phyloP scores from a whole-genome alignment of 768 basidiomycete species.

The Pleurotus eryngii region DNA sequence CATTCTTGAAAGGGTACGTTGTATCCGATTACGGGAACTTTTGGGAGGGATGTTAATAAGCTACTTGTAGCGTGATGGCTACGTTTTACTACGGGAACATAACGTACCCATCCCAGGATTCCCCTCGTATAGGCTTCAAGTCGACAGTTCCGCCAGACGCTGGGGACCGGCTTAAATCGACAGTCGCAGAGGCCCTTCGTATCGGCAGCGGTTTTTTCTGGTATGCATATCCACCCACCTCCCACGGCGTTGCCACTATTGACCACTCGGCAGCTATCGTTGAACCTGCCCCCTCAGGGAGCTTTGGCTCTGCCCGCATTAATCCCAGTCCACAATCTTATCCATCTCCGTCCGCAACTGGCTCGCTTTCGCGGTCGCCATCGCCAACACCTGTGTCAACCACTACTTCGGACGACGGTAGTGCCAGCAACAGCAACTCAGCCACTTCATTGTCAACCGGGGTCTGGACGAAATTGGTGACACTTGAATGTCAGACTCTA shows the following conservation, averaged over 20 bases:
- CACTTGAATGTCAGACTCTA: background rate
- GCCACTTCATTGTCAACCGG: background rate
- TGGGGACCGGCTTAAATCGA: constrained; percentile 30
- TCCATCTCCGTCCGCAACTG: background rate
- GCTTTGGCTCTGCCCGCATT: background rate
- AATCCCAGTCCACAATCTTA: background rate
- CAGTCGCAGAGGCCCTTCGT: constrained; percentile 26
- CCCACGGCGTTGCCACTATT: background rate
- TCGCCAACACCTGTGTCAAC: background rate
- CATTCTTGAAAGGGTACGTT: constrained; percentile 68
- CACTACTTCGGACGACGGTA: background rate
- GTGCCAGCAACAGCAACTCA: background rate
- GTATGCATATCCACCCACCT: constrained; percentile 8
- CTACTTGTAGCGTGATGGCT: constrained; percentile 49
- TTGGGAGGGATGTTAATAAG: background rate
- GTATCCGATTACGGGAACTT: constrained; percentile 1
- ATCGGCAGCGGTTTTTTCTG: constrained; percentile 29
- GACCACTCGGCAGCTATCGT: background rate
- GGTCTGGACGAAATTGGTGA: no score
- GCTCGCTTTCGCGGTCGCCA: background rate
- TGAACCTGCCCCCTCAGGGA: background rate
- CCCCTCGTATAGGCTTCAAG: constrained; percentile 65
- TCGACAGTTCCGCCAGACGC: constrained; percentile 67
- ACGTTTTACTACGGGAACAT: constrained; percentile 75
- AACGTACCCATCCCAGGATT: constrained; percentile 61